A percentile compares a stretch with the other conserved stretches of the same genome.
Evolutionary conservation across 768 basidiomycete genomes (phyloP).

Genomic region (Cystobasidium ongulense): DNA sequence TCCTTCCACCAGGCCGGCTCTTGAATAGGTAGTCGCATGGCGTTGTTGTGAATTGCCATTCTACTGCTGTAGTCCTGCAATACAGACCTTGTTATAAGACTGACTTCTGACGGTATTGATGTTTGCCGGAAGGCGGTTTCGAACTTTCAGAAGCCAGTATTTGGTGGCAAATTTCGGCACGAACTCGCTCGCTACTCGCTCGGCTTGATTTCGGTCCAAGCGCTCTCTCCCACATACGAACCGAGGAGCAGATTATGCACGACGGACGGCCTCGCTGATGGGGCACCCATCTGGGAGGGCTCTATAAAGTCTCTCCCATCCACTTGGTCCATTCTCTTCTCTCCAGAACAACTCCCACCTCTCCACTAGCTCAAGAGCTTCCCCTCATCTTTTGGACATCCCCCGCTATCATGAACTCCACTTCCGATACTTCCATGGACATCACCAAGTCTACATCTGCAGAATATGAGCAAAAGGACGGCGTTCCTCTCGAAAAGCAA

Average conservation of each 20-base stretch:
- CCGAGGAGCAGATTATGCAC: not conserved
- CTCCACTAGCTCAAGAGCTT: not conserved
- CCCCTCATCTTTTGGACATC: not conserved
- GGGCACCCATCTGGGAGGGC: not conserved
- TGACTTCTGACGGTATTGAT: not conserved
- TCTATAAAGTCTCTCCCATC: not conserved
- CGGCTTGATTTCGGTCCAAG: not conserved
- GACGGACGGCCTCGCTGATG: not conserved
- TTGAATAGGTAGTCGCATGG: not conserved
- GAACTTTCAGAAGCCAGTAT: not conserved
- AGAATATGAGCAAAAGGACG: not conserved
- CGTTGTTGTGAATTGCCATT: not conserved
- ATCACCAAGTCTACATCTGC: not conserved
- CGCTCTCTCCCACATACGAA: too few relatives aligned
- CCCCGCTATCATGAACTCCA: not conserved
- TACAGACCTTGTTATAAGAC: too few relatives aligned
- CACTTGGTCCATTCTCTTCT: not conserved
- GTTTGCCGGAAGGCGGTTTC: not conserved
- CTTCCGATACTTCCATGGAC: not conserved
- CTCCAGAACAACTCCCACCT: not conserved
- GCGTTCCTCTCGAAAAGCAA: not conserved
- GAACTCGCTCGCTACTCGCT: too few relatives aligned
- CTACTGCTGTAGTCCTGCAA: too few relatives aligned
- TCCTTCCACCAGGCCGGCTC: not conserved
- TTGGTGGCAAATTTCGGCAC: not conserved